Conservation (phyloP, 257 asterid genomes). For the Solanum rostratum region DNA sequence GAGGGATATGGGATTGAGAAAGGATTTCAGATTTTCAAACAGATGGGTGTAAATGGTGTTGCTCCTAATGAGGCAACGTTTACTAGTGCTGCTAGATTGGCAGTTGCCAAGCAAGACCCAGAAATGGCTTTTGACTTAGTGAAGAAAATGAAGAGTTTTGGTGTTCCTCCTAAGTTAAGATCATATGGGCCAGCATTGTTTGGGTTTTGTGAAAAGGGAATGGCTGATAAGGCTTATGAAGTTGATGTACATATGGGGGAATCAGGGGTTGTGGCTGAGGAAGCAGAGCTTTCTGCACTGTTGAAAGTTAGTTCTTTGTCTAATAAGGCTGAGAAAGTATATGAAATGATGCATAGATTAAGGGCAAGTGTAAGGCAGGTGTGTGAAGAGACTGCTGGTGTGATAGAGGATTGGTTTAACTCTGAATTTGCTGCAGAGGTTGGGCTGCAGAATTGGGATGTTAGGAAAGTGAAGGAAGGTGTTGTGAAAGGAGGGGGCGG, state of each 20-base stretch:
- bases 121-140: constrained; percentile 69
- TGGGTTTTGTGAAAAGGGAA: constrained; percentile 59
- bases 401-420: constrained; percentile 67
- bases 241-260: constrained; percentile 80
- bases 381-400: constrained; percentile 60
- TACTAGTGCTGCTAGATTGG: constrained; percentile 83
- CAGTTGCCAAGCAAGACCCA: constrained; percentile 76
- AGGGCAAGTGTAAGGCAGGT: constrained; percentile 82
- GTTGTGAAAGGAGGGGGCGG: constrained; percentile 91
- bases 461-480: constrained; percentile 52
- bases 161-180: constrained; percentile 65
- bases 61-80: constrained; percentile 84
- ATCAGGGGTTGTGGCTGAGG: constrained; percentile 63
- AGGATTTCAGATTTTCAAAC: constrained; percentile 72
- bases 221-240: constrained; percentile 70
- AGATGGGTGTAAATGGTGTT: constrained; percentile 54
- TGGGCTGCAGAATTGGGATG: constrained; percentile 67
- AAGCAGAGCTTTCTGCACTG: constrained; percentile 72
- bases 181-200: constrained; percentile 85
- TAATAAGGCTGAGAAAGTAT: constrained; percentile 55
- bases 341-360: constrained; percentile 83
- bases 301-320: constrained; percentile 52
- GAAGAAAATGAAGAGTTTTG: constrained; percentile 61
- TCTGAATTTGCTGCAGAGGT: constrained; percentile 49
- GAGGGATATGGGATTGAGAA: constrained; percentile 31